phyloP scores from a whole-genome alignment of 345 rosid species.

The Psidium guajava region DNA sequence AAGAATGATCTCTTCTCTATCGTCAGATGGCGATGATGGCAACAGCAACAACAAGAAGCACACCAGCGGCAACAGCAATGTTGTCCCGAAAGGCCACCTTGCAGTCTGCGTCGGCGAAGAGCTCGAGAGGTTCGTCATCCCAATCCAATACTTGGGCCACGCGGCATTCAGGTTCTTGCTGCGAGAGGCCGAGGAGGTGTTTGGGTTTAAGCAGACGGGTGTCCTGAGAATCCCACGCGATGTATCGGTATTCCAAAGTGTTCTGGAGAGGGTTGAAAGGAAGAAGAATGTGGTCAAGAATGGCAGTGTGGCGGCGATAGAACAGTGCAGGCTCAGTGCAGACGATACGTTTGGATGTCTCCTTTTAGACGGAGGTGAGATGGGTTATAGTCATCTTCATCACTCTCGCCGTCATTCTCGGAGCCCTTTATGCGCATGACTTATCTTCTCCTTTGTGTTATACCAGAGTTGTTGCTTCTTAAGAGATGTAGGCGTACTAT shows the following conservation, averaged over 20 bases:
- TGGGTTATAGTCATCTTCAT: neutral
- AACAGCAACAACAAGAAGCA: neutral
- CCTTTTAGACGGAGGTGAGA: neutral
- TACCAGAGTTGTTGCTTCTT: neutral
- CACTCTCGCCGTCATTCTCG: neutral
- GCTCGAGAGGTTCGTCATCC: constrained; percentile 59
- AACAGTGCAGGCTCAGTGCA: neutral
- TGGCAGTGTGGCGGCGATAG: neutral
- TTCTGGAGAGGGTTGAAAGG: neutral
- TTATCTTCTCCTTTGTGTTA: neutral
- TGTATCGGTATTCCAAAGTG: constrained; percentile 23
- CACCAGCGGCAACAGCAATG: neutral
- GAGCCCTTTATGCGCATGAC: neutral
- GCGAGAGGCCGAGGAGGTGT: constrained; percentile 75
- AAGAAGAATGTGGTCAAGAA: neutral
- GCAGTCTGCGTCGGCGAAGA: constrained; percentile 64
- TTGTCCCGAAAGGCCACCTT: constrained; percentile 48
- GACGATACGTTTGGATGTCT: neutral
- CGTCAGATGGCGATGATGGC: constrained; percentile 9
- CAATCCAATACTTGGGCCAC: constrained; percentile 49
- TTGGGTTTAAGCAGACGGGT: constrained; percentile 69
- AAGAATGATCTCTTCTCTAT: constrained; percentile 46
- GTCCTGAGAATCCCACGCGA: constrained; percentile 59
- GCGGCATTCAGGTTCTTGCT: constrained; percentile 49
- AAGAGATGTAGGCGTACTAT: neutral